These are phyloP conservation scores for Nematodospora valgi DNA, from an alignment of 805 yeast genomes.

Conservation along the genomic window DNA sequence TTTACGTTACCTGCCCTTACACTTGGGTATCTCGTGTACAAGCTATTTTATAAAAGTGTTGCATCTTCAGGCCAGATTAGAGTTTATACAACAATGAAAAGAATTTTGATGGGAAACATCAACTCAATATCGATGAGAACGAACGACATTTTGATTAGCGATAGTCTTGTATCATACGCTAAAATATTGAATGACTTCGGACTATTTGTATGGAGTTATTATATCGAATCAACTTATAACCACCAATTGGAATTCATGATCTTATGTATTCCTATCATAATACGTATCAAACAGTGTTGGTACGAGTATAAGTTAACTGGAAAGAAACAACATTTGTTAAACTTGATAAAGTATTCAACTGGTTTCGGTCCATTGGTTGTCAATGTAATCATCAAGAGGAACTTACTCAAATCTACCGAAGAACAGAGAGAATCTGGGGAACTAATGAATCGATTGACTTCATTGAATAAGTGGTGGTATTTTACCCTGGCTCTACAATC, in stretches of 20 bases:
- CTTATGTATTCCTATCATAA: slow-evolving; percentile 57
- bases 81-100: slow-evolving; percentile 44
- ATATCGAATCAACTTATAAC: slow-evolving; percentile 35
- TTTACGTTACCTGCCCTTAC: slow-evolving; percentile 11
- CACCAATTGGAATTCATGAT: slow-evolving; percentile 27
- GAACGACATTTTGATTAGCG: slow-evolving; percentile 80
- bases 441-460: slow-evolving; percentile 15
- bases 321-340: slow-evolving; percentile 57
- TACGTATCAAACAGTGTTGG: slow-evolving; percentile 80
- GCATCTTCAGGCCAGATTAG: slow-evolving; percentile 32
- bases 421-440: slow-evolving; percentile 12
- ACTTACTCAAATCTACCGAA: slow-evolving; percentile 10
- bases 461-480: slow-evolving; percentile 41
- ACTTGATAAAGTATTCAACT: slow-evolving; percentile 71
- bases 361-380: slow-evolving; percentile 42
- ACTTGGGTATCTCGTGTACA: slow-evolving; percentile 7
- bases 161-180: slow-evolving; percentile 78
- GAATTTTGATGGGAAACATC: slow-evolving; percentile 59
- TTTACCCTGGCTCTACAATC: slow-evolving; percentile 57
- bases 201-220: slow-evolving; percentile 46
- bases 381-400: slow-evolving; percentile 23
- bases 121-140: slow-evolving; percentile 56
- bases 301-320: slow-evolving; percentile 56
- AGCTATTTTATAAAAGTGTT: slow-evolving; percentile 9
- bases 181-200: slow-evolving; percentile 72